Percentiles rank a stretch among this genome's conserved stretches.
Conservation (phyloP, 1,284 basidiomycete genomes). For the Pseudozyma thailandica region DNA sequence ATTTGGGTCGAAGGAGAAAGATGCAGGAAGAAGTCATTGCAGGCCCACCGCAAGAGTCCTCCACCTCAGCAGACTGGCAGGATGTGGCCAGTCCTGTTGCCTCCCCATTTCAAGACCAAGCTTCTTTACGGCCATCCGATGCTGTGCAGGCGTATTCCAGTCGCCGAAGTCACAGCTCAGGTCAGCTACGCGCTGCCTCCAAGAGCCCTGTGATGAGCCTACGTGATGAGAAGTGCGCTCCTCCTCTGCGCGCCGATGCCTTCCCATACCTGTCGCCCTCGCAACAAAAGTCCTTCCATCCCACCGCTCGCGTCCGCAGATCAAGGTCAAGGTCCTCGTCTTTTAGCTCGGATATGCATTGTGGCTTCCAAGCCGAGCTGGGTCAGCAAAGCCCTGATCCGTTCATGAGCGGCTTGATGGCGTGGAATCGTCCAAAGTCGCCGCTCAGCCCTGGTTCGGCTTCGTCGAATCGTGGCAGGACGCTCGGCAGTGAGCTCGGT, state of each 20-base stretch:
- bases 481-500: slow-evolving; percentile 59
- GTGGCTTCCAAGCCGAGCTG: neutral
- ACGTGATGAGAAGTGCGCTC: neutral
- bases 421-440: slow-evolving; percentile 1
- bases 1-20: slow-evolving; percentile 46
- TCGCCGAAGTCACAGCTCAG: neutral
- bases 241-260: neutral
- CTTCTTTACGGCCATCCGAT: slow-evolving; percentile 33
- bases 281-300: slow-evolving; percentile 17
- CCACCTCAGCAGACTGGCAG: slow-evolving; percentile 25
- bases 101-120: slow-evolving; percentile 4
- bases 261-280: slow-evolving; percentile 6
- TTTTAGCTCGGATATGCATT: slow-evolving; percentile 17
- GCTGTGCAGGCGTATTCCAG: slow-evolving; percentile 20
- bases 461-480: slow-evolving; percentile 31
- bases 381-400: slow-evolving; percentile 14
- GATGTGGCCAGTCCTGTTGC: slow-evolving; percentile 19
- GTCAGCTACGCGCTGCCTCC: neutral
- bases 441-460: slow-evolving; percentile 15
- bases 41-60: slow-evolving; percentile 10
- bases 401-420: slow-evolving; percentile 7
- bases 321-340: slow-evolving; percentile 28
- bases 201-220: neutral
- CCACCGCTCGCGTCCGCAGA: slow-evolving; percentile 29
- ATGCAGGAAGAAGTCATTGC: slow-evolving; percentile 30